These are phyloP conservation scores for Arthrobotrys conoides DNA, from an alignment of 2,329 filamentous ascomycete genomes.

Conservation along the genomic window DNA sequence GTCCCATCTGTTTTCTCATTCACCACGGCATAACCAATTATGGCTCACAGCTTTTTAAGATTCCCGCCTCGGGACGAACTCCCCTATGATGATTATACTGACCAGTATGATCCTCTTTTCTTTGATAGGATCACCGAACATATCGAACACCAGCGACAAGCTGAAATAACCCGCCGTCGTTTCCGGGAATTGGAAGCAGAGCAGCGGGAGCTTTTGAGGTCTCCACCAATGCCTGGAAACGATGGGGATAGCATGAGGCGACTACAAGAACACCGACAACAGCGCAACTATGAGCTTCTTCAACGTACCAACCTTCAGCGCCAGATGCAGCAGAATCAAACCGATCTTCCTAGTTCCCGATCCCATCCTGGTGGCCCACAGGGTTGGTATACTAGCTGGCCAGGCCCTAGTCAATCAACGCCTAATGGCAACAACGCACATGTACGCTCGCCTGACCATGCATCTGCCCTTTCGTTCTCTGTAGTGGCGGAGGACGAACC, in stretches of 20 bases:
- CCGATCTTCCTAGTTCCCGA: neutral
- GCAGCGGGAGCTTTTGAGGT: slow-evolving; percentile 36
- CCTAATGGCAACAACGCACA: slow-evolving; percentile 3
- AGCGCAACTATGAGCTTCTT: slow-evolving; percentile 48
- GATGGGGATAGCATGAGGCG: slow-evolving; percentile 34
- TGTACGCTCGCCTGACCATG: slow-evolving; percentile 36
- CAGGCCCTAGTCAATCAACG: slow-evolving; percentile 16
- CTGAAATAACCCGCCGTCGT: slow-evolving; percentile 32
- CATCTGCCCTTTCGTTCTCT: slow-evolving; percentile 23
- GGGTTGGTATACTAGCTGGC: slow-evolving; percentile 37
- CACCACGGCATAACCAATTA: too few species aligned
- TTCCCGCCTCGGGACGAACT: too few species aligned
- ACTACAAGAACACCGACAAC: slow-evolving; percentile 46
- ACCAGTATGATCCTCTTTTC: neutral
- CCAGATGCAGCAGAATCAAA: slow-evolving; percentile 40
- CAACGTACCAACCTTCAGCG: slow-evolving; percentile 48
- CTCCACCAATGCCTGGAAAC: slow-evolving; percentile 14
- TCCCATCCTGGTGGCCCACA: neutral
- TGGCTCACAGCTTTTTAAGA: too few species aligned
- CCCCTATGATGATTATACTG: neutral
- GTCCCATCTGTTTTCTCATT: too few species aligned
- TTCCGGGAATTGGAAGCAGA: slow-evolving; percentile 47
- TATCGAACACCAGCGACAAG: slow-evolving; percentile 35
- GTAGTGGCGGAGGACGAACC: slow-evolving; percentile 42
- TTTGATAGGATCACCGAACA: slow-evolving; percentile 29